Evolutionary conservation across 179 eudicot species (phyloP).

Genomic region (Spergularia azorica): DNA sequence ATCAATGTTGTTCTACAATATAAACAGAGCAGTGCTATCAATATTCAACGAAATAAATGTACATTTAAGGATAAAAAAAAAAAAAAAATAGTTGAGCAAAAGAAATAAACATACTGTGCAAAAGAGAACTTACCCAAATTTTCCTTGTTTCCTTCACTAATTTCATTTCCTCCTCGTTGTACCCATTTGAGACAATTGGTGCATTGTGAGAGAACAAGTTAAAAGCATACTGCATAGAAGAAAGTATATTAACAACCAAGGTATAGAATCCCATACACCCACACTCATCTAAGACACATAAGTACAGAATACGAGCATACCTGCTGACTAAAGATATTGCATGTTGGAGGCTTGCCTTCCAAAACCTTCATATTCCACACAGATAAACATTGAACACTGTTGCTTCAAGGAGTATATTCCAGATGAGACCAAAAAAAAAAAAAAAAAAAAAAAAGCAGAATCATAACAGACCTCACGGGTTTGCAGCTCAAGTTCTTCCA

Average conservation of each 20-base stretch:
- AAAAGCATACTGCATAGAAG: conserved; percentile 82
- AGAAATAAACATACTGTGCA: conserved; percentile 1
- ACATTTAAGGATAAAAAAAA: background rate
- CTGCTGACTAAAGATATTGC: conserved; percentile 92
- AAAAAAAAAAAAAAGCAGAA: conserved; percentile 4
- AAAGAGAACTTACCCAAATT: conserved; percentile 70
- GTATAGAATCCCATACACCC: background rate
- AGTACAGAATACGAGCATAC: conserved; percentile 33
- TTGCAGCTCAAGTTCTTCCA: conserved; percentile 95
- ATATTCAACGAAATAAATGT: conserved; percentile 11
- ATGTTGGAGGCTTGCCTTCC: conserved; percentile 91
- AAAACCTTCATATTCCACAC: conserved; percentile 56
- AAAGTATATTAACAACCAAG: background rate
- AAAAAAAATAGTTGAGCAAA: background rate
- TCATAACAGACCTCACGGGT: conserved; percentile 77
- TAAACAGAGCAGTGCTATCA: conserved; percentile 12
- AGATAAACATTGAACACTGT: background rate
- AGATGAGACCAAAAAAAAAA: background rate
- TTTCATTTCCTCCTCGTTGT: conserved; percentile 98
- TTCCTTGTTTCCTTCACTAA: conserved; percentile 95
- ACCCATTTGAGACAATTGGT: conserved; percentile 82
- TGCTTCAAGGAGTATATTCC: background rate
- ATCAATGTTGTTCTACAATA: conserved; percentile 56
- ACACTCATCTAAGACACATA: background rate
- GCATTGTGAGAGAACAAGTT: conserved; percentile 98